Base-by-base conservation (phyloP, 371 early-diverging fungal species). In the Choanephora cucurbitarum region DNA sequence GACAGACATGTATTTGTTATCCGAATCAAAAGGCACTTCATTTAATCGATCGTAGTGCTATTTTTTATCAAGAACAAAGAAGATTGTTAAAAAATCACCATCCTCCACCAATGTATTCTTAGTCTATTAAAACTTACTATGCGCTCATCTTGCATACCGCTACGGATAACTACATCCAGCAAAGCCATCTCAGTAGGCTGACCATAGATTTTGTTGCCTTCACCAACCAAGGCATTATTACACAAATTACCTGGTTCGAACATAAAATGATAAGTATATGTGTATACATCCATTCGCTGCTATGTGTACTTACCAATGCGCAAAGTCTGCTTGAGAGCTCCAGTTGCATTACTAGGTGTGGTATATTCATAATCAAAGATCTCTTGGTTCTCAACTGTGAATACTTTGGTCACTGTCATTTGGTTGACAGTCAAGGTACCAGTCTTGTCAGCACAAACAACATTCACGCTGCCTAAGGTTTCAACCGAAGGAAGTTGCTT, bases 381-480 rank as follows among this genome's bases (percentile, higher is more conserved):
- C 24, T 69, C 69, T 39, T 83, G 77, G 34, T 88, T 76, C 31
- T 86, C 81, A 28, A 85, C 59, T 1, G 91, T 89, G 54, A 86
- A 91, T 0, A 87, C 58, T 45, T 87, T 83, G 33, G 86, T 86
- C 10, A 91, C 87, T 0, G 91, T 89, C 95, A 93, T 92, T 53
- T 87, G 83, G 69, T 94, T 94, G 61, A 85, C 73, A 2, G 95
- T 94, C 62, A 94, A 65, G 0, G 94, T 93, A 31, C 90, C 96
- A 0, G 98, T 96, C 73, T 97, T 97, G 69, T 97, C 98, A 32
- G 91, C 90, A 72, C 95, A 95, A 31, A 97, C 87, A 5, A 78
- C 70, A 58, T 86, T 93, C 43, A 95, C 92, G 7, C 92, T 89
- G 1, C 95, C 94, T n/a, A 97, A 77, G 0, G 92, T 86, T 72